phyloP scores from a whole-genome alignment of 176 grass and related monocot genomes.

The Eleusine coracana region DNA sequence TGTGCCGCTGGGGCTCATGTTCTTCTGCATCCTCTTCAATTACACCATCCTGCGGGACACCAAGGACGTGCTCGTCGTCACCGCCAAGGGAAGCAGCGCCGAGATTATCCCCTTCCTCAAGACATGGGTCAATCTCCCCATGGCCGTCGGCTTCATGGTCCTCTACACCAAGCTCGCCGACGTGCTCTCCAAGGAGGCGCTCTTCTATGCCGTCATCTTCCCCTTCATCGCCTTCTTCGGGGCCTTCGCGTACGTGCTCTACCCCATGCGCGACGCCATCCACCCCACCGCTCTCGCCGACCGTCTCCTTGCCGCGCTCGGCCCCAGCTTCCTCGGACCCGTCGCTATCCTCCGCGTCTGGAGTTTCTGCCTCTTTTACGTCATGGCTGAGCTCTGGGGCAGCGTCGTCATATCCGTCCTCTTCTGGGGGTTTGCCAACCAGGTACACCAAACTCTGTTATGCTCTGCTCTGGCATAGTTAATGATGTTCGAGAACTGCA shows the following conservation, averaged over 20 bases:
- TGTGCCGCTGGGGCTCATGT: slow-evolving; percentile 87
- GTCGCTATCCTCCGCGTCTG: slow-evolving; percentile 88
- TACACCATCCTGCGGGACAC: slow-evolving; percentile 98
- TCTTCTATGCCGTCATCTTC: slow-evolving; percentile 96
- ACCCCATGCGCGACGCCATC: slow-evolving; percentile 83
- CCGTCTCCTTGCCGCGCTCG: slow-evolving; percentile 62
- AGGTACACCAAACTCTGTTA: slow-evolving; percentile 48
- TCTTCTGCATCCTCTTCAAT: slow-evolving; percentile 99
- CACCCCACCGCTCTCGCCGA: slow-evolving; percentile 84
- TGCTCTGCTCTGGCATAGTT: not conserved
- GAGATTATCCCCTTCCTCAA: slow-evolving; percentile 99
- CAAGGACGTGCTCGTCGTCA: slow-evolving; percentile 96
- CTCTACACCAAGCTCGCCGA: slow-evolving; percentile 95
- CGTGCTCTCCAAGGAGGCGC: slow-evolving; percentile 82
- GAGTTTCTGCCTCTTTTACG: slow-evolving; percentile 98
- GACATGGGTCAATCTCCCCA: slow-evolving; percentile 97
- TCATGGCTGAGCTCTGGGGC: slow-evolving; percentile 97
- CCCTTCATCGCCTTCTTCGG: slow-evolving; percentile 97
- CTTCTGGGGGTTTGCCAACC: slow-evolving; percentile 96
- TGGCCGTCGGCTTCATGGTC: slow-evolving; percentile 97
- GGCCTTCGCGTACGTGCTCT: slow-evolving; percentile 72
- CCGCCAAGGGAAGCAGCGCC: slow-evolving; percentile 96
- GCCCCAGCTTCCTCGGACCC: slow-evolving; percentile 83
- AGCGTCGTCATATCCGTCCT: slow-evolving; percentile 97
- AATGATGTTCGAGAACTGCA: not conserved